Conservation (phyloP, 768 basidiomycete genomes). For the Butyriboletus loyo region DNA sequence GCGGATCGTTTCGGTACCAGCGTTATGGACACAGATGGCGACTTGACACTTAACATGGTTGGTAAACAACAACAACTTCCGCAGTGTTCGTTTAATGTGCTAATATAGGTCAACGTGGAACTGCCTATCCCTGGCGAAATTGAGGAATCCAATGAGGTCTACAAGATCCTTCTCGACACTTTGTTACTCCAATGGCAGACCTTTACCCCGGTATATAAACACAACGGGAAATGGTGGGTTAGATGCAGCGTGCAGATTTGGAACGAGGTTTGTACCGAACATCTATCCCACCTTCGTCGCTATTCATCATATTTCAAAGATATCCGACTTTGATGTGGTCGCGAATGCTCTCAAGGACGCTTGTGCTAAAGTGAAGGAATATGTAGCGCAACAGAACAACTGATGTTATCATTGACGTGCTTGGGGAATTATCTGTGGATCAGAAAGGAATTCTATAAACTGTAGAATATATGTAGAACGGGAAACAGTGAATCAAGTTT, state of each 20-base stretch:
- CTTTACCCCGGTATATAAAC: constrained; percentile 14
- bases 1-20: constrained; percentile 59
- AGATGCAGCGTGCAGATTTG: constrained; percentile 32
- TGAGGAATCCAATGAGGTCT: constrained; percentile 13
- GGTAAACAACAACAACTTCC: not conserved
- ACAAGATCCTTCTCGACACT: constrained; percentile 13
- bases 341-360: constrained; percentile 28
- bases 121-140: constrained; percentile 35
- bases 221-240: constrained; percentile 33
- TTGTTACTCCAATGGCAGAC: constrained; percentile 22
- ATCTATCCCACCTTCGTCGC: not conserved
- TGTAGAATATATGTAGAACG: not conserved
- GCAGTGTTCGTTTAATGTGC: not conserved
- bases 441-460: not conserved
- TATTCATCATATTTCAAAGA: constrained; percentile 8
- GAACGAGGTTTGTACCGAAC: constrained; percentile 26
- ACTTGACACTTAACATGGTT: constrained; percentile 73
- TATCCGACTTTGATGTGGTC: constrained; percentile 32
- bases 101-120: constrained; percentile 38
- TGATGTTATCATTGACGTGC: not conserved
- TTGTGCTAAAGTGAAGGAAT: constrained; percentile 15
- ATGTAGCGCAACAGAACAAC: not conserved
- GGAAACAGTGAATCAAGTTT: not conserved
- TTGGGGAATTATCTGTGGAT: not conserved
- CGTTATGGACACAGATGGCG: constrained; percentile 57